Evolutionary conservation across 148 eudicot genomes (phyloP).

Genomic region (Amaranthus hypochondriacus): DNA sequence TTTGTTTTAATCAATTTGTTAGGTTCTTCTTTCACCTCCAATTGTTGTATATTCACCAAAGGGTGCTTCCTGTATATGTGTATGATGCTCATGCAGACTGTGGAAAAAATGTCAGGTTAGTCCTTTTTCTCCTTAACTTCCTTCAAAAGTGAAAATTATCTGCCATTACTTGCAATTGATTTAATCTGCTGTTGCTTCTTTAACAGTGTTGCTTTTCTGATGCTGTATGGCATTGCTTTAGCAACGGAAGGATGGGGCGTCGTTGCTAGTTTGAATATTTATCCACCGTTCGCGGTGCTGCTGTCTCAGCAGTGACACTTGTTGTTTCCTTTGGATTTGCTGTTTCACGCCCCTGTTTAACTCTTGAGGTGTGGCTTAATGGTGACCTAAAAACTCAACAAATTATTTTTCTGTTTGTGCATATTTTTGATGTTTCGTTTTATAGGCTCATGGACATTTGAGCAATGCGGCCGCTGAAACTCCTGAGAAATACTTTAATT

Average conservation of each 20-base stretch:
- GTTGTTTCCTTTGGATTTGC: slow-evolving; percentile 99
- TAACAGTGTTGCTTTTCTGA: slow-evolving; percentile 80
- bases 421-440: not conserved
- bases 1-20: not conserved
- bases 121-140: not conserved
- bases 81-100: slow-evolving; percentile 99
- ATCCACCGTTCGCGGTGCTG: slow-evolving; percentile 98
- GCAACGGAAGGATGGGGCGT: slow-evolving; percentile 99
- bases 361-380: slow-evolving; percentile 67
- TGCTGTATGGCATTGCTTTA: slow-evolving; percentile 93
- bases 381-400: not conserved
- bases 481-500: not conserved
- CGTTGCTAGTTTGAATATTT: slow-evolving; percentile 91
- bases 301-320: slow-evolving; percentile 96
- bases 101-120: slow-evolving; percentile 97
- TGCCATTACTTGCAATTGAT: not conserved
- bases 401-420: not conserved
- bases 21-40: slow-evolving; percentile 99
- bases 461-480: not conserved
- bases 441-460: not conserved
- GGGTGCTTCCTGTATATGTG: slow-evolving; percentile 96
- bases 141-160: not conserved
- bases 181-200: slow-evolving; percentile 20
- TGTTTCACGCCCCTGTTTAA: slow-evolving; percentile 92
- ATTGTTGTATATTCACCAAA: slow-evolving; percentile 93